Evolutionary conservation across 371 early-diverging fungal genomes (phyloP), one percentile per base, ranked within the genome.

Genomic region (Polyrhizophydium stewartii): DNA sequence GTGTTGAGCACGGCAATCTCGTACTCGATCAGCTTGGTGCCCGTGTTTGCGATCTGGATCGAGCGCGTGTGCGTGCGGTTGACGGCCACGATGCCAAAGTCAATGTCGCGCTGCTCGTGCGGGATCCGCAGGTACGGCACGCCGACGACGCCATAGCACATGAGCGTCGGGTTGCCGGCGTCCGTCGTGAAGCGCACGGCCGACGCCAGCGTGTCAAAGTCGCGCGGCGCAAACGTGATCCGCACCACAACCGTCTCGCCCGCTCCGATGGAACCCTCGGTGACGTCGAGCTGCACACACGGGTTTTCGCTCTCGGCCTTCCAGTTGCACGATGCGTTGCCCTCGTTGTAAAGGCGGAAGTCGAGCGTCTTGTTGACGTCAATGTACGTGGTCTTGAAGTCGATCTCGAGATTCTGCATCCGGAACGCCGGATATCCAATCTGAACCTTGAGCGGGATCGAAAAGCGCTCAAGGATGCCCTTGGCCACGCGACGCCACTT

Each of bases 131-230:
- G 58, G 49, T 75, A 84, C 10, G 85, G 85, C 2, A 84, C 61
- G 0, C 85, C 85, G n/a, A 84, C 79, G 2, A 83, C 72, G 5
- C 85, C 85, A 60, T 74, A 78, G 61, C 75, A 75, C 65, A 78
- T 67, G 3, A 83, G 35, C 32, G 61, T 59, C 51, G 73, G 74
- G n/a, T 62, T 63, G 0, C 82, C 83, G 0, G 73, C 76, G 57
- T 83, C 85, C 1, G 82, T 83, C 38, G 49, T 56, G 55, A 84
- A 83, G 9, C 51, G 50, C 22, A 84, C 56, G 3, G 69, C 66
- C 9, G 72, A 60, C 21, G 63, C 61, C 5, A 82, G 67, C 0
- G 70, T 67, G 9, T 82, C 76, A 57, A 64, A 81, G 51, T 70
- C 60, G 13, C 55, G 60, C 2, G 85, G 85, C 12, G 66, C 56